A percentile compares a stretch with the other conserved stretches of the same genome.
phyloP scores from a whole-genome alignment of 78 protist species.

The Guillardia theta region DNA sequence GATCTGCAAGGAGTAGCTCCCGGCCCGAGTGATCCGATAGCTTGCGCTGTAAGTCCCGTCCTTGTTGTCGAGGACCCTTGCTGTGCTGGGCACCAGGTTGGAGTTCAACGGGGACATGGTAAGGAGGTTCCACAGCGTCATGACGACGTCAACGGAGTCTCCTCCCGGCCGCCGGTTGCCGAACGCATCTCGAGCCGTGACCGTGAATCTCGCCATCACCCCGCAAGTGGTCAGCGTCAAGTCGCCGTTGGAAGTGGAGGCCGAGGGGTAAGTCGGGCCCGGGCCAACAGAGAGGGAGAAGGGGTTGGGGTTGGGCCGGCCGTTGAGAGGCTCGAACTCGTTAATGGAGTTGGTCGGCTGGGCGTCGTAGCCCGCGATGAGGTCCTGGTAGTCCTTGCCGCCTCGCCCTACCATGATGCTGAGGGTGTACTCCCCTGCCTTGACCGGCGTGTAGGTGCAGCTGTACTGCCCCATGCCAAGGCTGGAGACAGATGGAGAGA shows the following conservation, averaged over 20 bases:
- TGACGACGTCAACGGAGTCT: background rate
- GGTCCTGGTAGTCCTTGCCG: background rate
- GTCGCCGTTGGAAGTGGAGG: background rate
- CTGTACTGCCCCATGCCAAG: background rate
- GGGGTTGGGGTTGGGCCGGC: background rate
- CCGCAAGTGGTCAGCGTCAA: constrained; percentile 6
- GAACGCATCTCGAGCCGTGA: background rate
- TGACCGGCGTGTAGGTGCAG: background rate
- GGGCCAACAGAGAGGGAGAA: background rate
- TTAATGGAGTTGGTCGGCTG: background rate
- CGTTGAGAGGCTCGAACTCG: background rate
- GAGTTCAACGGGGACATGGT: background rate
- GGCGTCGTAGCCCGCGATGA: background rate
- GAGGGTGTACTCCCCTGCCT: background rate
- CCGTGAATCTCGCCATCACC: background rate
- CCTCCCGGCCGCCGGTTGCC: background rate
- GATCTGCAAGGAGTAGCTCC: background rate
- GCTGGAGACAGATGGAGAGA: background rate
- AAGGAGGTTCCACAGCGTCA: background rate
- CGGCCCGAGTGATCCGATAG: background rate
- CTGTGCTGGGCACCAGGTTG: background rate
- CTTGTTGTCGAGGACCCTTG: background rate
- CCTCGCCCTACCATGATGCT: background rate
- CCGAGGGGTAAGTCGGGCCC: background rate
- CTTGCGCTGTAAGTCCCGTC: background rate